Percentiles rank a stretch among this genome's conserved stretches.
These are phyloP conservation scores for Dissophora globulifera DNA, from an alignment of 192 early-diverging fungal species.

Conservation along the genomic window DNA sequence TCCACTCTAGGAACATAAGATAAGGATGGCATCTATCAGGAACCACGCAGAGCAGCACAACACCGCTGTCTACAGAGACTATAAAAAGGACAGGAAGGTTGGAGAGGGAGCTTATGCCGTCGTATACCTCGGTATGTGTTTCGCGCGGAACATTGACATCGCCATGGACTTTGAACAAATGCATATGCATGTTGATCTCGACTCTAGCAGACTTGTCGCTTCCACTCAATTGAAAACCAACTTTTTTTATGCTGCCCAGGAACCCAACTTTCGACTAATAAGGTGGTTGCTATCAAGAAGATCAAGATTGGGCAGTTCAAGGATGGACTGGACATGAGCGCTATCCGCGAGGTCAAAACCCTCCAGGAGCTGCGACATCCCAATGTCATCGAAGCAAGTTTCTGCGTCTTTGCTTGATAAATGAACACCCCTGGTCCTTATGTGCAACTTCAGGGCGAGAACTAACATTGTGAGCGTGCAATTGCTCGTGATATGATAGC, in stretches of 20 bases:
- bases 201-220: too few species aligned
- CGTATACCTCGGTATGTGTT: constrained; percentile 79
- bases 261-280: constrained; percentile 64
- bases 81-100: constrained; percentile 88
- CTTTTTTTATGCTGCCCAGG: constrained; percentile 51
- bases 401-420: background rate
- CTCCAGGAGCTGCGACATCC: constrained; percentile 93
- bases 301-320: constrained; percentile 94
- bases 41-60: constrained; percentile 71
- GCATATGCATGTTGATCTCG: too few species aligned
- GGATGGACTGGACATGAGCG: constrained; percentile 95
- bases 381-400: constrained; percentile 85
- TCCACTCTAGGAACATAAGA: too few species aligned
- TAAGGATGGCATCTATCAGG: constrained; percentile 26
- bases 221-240: background rate
- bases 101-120: constrained; percentile 98
- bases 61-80: constrained; percentile 72
- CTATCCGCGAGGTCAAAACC: constrained; percentile 93
- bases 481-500: constrained; percentile 54
- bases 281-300: constrained; percentile 95
- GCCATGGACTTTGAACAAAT: too few species aligned
- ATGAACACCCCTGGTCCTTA: too few species aligned
- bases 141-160: background rate
- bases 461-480: background rate
- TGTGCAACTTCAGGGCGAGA: too few species aligned